Conservation (phyloP, 2,329 filamentous ascomycete genomes). For the Calonectria pseudoreteaudii region DNA sequence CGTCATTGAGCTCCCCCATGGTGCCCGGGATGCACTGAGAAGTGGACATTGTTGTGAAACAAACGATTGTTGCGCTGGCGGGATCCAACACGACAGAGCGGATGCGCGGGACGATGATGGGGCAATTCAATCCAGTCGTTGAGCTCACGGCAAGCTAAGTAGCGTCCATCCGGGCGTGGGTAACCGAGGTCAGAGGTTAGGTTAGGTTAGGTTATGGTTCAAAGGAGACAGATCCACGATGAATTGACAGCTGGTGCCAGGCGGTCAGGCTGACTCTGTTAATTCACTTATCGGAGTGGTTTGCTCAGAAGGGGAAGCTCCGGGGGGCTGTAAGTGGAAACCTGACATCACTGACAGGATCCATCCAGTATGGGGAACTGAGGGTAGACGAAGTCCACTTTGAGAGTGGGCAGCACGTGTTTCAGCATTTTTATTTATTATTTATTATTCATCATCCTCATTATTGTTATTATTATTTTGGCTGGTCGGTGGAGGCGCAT, state of each 20-base stretch:
- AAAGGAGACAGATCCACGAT: background rate
- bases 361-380: background rate
- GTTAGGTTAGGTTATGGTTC: background rate
- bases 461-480: background rate
- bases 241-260: background rate
- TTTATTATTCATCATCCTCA: background rate
- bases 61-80: background rate
- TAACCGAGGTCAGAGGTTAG: background rate
- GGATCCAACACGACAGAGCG: background rate
- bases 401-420: background rate
- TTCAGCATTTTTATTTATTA: background rate
- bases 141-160: background rate
- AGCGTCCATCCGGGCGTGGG: background rate
- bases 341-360: background rate
- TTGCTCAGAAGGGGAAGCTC: background rate
- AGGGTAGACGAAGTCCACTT: background rate
- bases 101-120: background rate
- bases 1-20: background rate
- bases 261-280: background rate
- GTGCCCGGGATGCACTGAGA: background rate
- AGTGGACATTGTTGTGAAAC: background rate
- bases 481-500: background rate
- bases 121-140: background rate
- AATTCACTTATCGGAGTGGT: background rate
- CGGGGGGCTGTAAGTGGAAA: constrained; percentile 1